Conservation (phyloP, 2,329 filamentous ascomycete genomes). For the Aspergillus brunneoviolaceus region DNA sequence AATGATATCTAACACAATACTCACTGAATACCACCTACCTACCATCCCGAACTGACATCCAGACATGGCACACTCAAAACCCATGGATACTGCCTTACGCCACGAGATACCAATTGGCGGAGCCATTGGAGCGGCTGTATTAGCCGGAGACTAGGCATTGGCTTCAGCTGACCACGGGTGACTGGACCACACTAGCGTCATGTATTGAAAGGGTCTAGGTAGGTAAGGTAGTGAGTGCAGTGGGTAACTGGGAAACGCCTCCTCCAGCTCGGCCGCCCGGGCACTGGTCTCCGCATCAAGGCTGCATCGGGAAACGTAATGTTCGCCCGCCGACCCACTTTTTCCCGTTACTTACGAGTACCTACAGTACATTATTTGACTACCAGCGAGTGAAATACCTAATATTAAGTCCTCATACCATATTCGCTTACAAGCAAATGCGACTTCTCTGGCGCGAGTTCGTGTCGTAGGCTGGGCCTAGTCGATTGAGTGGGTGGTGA, state of each 20-base stretch:
- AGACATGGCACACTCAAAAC: not conserved
- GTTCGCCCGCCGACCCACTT: too few relatives aligned
- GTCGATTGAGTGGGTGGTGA: not conserved
- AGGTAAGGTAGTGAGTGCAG: not conserved
- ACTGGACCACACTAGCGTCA: conserved; percentile 1
- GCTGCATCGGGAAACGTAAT: not conserved
- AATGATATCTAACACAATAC: not conserved
- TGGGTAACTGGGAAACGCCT: not conserved
- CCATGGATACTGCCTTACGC: conserved; percentile 13
- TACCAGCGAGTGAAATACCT: not conserved
- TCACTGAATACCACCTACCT: not conserved
- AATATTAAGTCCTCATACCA: too few relatives aligned
- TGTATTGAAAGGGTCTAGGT: conserved; percentile 3
- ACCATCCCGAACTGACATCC: not conserved
- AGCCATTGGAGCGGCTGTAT: conserved; percentile 13
- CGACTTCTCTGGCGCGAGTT: not conserved
- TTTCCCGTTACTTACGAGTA: not conserved
- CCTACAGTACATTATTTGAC: not conserved
- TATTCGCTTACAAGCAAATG: not conserved
- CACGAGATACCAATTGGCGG: conserved; percentile 17
- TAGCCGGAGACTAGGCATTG: conserved; percentile 14
- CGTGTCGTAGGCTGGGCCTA: not conserved
- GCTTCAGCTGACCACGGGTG: conserved; percentile 16
- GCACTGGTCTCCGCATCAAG: not conserved
- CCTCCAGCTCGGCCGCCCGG: not conserved